Base-by-base conservation (phyloP, 805 yeast genomes). In the Martiniozyma abietophila region DNA sequence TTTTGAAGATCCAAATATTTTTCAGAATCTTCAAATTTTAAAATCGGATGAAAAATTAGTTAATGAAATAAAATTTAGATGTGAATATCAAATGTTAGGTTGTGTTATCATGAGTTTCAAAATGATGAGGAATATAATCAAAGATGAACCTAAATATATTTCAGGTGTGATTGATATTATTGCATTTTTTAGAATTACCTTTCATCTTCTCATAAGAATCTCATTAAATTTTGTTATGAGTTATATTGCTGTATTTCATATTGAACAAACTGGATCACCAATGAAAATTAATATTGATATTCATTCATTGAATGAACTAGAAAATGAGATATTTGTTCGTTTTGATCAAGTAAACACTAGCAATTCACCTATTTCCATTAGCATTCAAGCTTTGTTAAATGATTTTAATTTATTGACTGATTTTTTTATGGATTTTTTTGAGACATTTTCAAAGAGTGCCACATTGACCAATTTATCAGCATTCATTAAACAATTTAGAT, bases 401-500 rank as follows among this genome's bases (percentile, higher is more conserved):
- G 29, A 26, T 25, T 27, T 32, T 8, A 12, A 22, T 27, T 32
- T 18, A 2, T 21, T 32, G 12, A 14, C 22, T 3, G 30, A 26
- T 5, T 16, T 27, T n/a, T 28, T 46, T 2, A 32, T 43, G 17
- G 43, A 39, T 10, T 29, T 38, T 9, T 44, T 46, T 29, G 40
- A 35, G 2, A 12, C 25, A 2, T 28, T 43, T 15, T 27, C 31
- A 2, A 29, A 36, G 1, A 20, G 35, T 11, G 36, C 42, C 2
- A 32, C 34, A 4, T 11, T 40, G 8, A 18, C 29, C 5, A 26
- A 37, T 6, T 48, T 46, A 28, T 45, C 44, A 27, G 44, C 41
- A 3, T 41, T 49, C 12, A 43, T 45, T 19, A 23, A 39, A 8
- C 24, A 29, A 20, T 41, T 42, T 26, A 50, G 47, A 18, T 17